Percentiles rank a stretch among this genome's conserved stretches.
These are phyloP conservation scores for Hansenula sp. DNA, from an alignment of 1,139 yeast genomes.

Conservation along the genomic window DNA sequence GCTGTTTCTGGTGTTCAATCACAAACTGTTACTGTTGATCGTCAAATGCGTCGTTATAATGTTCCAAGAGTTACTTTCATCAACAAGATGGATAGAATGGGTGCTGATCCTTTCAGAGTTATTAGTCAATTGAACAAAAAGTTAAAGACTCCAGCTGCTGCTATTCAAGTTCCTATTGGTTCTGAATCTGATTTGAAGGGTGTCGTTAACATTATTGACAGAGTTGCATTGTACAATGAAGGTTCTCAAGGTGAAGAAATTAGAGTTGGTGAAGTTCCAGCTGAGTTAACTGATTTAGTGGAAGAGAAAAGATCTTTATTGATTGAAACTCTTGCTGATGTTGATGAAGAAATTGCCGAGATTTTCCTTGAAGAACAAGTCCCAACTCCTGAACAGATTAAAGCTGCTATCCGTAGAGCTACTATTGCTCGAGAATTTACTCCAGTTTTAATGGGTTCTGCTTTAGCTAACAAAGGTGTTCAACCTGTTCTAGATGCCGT, in stretches of 20 bases:
- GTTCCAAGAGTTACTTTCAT: slow-evolving; percentile 95
- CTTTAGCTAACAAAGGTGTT: slow-evolving; percentile 90
- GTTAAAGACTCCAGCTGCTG: slow-evolving; percentile 93
- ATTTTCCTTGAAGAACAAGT: slow-evolving; percentile 84
- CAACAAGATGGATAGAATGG: slow-evolving; percentile 99
- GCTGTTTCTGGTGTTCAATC: slow-evolving; percentile 98
- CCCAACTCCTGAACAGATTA: slow-evolving; percentile 79
- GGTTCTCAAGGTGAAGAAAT: slow-evolving; percentile 89
- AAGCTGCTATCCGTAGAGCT: slow-evolving; percentile 86
- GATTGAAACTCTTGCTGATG: slow-evolving; percentile 94
- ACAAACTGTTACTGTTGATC: slow-evolving; percentile 96
- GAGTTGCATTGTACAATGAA: slow-evolving; percentile 83
- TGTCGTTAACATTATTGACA: slow-evolving; percentile 84
- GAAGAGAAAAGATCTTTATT: slow-evolving; percentile 79
- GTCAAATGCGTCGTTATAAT: slow-evolving; percentile 98
- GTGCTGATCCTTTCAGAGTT: slow-evolving; percentile 94
- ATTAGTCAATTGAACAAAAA: slow-evolving; percentile 86
- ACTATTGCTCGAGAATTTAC: slow-evolving; percentile 97
- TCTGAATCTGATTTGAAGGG: slow-evolving; percentile 82
- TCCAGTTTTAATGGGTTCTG: slow-evolving; percentile 99
- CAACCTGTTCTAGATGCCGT: slow-evolving; percentile 96
- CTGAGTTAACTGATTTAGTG: slow-evolving; percentile 64
- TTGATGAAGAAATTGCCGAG: slow-evolving; percentile 96
- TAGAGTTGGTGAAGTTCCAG: slow-evolving; percentile 64
- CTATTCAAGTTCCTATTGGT: slow-evolving; percentile 96